A percentile compares a stretch with the other conserved stretches of the same genome.
Conservation (phyloP, 805 yeast species). For the Wickerhamomyces kurtzmanii region DNA sequence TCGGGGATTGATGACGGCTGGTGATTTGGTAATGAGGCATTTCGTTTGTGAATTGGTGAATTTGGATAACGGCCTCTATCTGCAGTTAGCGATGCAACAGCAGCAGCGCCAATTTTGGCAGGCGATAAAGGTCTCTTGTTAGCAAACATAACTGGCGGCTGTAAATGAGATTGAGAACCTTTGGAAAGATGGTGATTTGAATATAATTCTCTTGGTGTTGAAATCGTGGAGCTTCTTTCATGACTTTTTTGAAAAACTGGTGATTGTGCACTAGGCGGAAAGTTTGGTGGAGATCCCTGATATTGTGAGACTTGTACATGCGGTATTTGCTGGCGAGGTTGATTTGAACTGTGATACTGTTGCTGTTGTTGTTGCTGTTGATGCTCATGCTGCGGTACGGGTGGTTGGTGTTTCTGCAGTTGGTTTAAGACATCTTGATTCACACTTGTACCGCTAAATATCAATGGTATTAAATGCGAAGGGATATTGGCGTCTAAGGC, state of each 20-base stretch:
- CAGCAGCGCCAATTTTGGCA: slow-evolving; percentile 64
- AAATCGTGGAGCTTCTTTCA: slow-evolving; percentile 6
- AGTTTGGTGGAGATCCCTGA: slow-evolving; percentile 2
- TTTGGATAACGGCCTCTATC: slow-evolving; percentile 15
- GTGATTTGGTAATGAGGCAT: slow-evolving; percentile 28
- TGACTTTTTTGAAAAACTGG: slow-evolving; percentile 3
- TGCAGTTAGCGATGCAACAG: slow-evolving; percentile 42
- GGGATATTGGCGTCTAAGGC: slow-evolving; percentile 61
- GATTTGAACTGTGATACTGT: slow-evolving; percentile 6
- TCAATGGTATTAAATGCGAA: slow-evolving; percentile 45
- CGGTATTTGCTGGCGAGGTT: slow-evolving; percentile 3
- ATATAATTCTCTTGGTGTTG: slow-evolving; percentile 8
- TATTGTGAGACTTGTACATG: slow-evolving; percentile 4
- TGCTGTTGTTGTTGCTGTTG: slow-evolving; percentile 5
- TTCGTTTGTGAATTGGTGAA: slow-evolving; percentile 23
- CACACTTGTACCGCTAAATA: slow-evolving; percentile 33
- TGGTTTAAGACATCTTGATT: slow-evolving; percentile 7
- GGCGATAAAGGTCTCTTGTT: slow-evolving; percentile 50
- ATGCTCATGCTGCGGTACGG: slow-evolving; percentile 6
- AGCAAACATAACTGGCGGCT: slow-evolving; percentile 12
- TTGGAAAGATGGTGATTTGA: not conserved
- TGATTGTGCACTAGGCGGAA: slow-evolving; percentile 1
- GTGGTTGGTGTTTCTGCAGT: slow-evolving; percentile 1
- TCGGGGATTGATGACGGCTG: slow-evolving; percentile 21
- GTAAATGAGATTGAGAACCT: not conserved